Evolutionary conservation across 306 rosid genomes (phyloP).

Genomic region (Lithocarpus polystachyus): DNA sequence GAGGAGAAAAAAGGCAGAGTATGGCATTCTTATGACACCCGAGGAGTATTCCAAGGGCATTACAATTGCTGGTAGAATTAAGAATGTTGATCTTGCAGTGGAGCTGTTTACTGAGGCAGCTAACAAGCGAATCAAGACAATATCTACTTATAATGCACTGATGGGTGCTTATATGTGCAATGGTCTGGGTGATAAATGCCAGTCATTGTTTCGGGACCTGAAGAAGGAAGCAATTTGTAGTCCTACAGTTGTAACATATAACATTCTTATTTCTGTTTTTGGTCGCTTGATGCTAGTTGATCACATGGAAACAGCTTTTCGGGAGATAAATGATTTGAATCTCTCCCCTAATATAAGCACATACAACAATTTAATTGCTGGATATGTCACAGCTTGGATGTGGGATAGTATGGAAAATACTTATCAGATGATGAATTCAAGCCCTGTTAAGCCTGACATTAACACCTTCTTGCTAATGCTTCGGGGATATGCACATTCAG

Average conservation of each 20-base stretch:
- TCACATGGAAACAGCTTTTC: conserved; percentile 61
- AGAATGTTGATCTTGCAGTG: conserved; percentile 50
- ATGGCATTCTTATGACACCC: conserved; percentile 28
- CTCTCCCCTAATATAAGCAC: conserved; percentile 46
- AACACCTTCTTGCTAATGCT: conserved; percentile 58
- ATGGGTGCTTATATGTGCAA: conserved; percentile 71
- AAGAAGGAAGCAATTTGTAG: conserved; percentile 43
- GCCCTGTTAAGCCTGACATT: conserved; percentile 45
- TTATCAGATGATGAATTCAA: conserved; percentile 47
- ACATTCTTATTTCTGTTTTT: conserved; percentile 49
- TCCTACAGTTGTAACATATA: conserved; percentile 52
- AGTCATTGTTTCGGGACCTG: conserved; percentile 53
- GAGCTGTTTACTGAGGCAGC: conserved; percentile 63
- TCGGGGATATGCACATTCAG: conserved; percentile 74
- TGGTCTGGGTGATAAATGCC: conserved; percentile 51
- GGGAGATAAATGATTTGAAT: conserved; percentile 37
- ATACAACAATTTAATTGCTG: conserved; percentile 65
- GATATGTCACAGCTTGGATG: conserved; percentile 74
- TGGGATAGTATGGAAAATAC: conserved; percentile 73
- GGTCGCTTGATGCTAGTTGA: conserved; percentile 67
- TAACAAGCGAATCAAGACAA: conserved; percentile 40
- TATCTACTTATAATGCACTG: conserved; percentile 65
- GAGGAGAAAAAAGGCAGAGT: conserved; percentile 40
- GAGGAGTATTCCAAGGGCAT: conserved; percentile 68
- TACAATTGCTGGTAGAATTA: conserved; percentile 52